phyloP scores from a whole-genome alignment of 768 basidiomycete species.

The Rickenella mellea region DNA sequence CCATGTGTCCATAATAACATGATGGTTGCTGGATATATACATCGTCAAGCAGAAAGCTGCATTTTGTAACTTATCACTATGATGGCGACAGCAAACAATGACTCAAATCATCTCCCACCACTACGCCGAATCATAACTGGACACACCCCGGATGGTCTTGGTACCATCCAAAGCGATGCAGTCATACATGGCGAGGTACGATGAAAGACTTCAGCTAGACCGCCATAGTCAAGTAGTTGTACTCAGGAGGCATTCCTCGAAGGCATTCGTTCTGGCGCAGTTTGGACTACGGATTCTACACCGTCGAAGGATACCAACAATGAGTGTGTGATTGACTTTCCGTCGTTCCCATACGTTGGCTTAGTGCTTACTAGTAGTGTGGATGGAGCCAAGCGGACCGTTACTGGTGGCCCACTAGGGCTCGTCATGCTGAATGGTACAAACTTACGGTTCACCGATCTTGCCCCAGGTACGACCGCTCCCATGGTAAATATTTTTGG shows the following conservation, averaged over 20 bases:
- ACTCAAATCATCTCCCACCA: constrained; percentile 15
- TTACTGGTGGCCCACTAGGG: constrained; percentile 33
- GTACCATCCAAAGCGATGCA: constrained; percentile 29
- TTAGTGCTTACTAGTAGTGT: constrained; percentile 22
- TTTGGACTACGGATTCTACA: constrained; percentile 42
- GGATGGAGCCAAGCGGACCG: constrained; percentile 37
- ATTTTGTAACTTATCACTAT: no score
- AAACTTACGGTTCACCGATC: constrained; percentile 41
- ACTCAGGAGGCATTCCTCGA: constrained; percentile 2
- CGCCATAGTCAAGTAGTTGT: no score
- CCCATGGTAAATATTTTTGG: constrained; percentile 32
- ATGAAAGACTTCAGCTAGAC: constrained; percentile 11
- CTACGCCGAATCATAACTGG: constrained; percentile 43
- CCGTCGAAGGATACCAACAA: constrained; percentile 49
- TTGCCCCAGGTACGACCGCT: constrained; percentile 40
- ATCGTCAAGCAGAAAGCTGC: no score
- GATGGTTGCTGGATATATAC: no score
- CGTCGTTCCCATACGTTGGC: constrained; percentile 1
- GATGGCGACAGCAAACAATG: no score
- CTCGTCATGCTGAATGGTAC: constrained; percentile 36
- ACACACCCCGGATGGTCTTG: constrained; percentile 33
- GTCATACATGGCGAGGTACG: constrained; percentile 15
- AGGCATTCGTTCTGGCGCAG: constrained; percentile 17
- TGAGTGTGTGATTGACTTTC: constrained; percentile 18
- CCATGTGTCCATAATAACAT: no score